Conservation (phyloP, 192 early-diverging fungal species). For the Gaertneriomyces sp. region DNA sequence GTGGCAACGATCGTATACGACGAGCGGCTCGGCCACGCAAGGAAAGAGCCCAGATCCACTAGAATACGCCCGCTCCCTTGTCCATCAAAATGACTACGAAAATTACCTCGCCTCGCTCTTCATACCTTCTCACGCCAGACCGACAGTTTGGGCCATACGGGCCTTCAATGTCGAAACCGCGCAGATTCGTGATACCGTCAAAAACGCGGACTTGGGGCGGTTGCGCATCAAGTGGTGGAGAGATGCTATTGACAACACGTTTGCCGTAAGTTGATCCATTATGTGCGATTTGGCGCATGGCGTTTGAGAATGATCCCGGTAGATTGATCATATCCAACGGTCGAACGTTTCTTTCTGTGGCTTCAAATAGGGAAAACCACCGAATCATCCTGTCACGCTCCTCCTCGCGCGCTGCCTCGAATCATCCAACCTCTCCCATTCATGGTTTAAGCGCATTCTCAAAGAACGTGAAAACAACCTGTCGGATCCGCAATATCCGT, state of each 20-base stretch:
- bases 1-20: too few relatives aligned
- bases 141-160: conserved; percentile 70
- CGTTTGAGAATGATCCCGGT: not conserved
- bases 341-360: not conserved
- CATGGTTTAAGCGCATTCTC: conserved; percentile 80
- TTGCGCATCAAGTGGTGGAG: conserved; percentile 89
- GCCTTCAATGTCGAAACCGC: conserved; percentile 92
- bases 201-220: conserved; percentile 63
- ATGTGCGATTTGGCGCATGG: conserved; percentile 1
- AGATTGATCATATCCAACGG: not conserved
- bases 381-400: conserved; percentile 72
- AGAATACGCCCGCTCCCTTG: conserved; percentile 10
- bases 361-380: conserved; percentile 52
- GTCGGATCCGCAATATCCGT: conserved; percentile 63
- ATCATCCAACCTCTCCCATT: conserved; percentile 55
- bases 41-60: not conserved
- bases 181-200: conserved; percentile 68
- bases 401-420: conserved; percentile 63
- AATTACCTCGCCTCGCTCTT: conserved; percentile 76
- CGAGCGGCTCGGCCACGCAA: too few relatives aligned
- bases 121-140: conserved; percentile 60
- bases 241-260: conserved; percentile 70
- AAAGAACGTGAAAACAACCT: conserved; percentile 60
- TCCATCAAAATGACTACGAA: conserved; percentile 62
- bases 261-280: conserved; percentile 39